A percentile compares a stretch with the other conserved stretches of the same genome.
Conservation (phyloP, 2,329 filamentous ascomycete genomes). For the Chaetomiaceae sp. region DNA sequence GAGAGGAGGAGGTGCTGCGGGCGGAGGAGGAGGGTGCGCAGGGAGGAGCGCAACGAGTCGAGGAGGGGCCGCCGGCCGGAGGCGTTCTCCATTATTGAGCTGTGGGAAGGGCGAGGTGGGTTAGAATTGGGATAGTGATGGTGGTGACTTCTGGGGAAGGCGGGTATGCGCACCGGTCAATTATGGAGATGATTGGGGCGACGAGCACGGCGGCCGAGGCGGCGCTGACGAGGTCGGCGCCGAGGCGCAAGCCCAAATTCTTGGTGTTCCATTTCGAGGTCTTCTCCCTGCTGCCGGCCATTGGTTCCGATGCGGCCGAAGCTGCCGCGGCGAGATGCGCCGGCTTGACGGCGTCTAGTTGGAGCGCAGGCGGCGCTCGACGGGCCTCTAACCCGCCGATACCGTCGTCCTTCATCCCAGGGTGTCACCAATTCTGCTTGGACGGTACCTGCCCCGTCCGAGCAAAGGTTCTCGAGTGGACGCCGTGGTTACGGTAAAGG, state of each 20-base stretch:
- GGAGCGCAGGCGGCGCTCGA: conserved; percentile 1
- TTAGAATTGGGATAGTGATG: conserved; percentile 10
- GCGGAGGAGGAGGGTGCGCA: conserved; percentile 49
- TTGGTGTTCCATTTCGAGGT: conserved; percentile 66
- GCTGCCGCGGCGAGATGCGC: background rate
- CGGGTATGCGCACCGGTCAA: conserved; percentile 62
- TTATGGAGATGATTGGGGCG: conserved; percentile 78
- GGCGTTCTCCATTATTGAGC: conserved; percentile 77
- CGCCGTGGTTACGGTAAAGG: no score
- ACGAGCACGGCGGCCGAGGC: conserved; percentile 67
- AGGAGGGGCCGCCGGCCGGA: conserved; percentile 58
- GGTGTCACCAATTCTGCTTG: background rate
- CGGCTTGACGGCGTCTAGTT: conserved; percentile 4
- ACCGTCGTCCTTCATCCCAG: conserved; percentile 12
- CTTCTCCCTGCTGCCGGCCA: background rate
- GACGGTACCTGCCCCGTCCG: background rate
- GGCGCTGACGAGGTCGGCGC: conserved; percentile 63
- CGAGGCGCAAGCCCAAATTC: conserved; percentile 60
- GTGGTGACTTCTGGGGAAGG: background rate
- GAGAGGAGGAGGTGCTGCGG: conserved; percentile 58
- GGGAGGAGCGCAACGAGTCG: conserved; percentile 53
- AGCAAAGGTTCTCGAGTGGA: no score
- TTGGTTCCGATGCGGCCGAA: background rate
- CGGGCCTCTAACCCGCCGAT: conserved; percentile 6
- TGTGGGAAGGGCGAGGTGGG: conserved; percentile 27